Evolutionary conservation across 495 filamentous ascomycete species (phyloP).

Genomic region (Hypoxylon perforatum): DNA sequence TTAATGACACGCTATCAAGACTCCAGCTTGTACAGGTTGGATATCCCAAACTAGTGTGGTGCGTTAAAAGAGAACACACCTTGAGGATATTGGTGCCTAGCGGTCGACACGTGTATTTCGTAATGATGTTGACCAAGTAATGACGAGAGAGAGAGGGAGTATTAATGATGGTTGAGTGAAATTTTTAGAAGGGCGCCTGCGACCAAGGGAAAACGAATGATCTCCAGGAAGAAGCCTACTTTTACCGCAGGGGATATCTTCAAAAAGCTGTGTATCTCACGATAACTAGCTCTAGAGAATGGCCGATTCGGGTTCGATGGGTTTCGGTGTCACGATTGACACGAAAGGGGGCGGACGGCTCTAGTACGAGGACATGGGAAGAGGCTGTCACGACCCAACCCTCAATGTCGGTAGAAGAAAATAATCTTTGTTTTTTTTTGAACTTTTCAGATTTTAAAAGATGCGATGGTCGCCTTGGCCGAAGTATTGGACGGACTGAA

Average conservation of each 20-base stretch:
- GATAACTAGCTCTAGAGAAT: constrained; percentile 45
- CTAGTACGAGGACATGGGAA: constrained; percentile 45
- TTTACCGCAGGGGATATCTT: constrained; percentile 58
- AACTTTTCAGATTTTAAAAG: constrained; percentile 22
- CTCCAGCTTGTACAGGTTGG: neutral
- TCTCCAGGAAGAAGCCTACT: constrained; percentile 59
- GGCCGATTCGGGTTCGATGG: constrained; percentile 30
- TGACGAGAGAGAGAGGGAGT: constrained; percentile 20
- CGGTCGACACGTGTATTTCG: constrained; percentile 15
- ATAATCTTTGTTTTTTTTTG: constrained; percentile 22
- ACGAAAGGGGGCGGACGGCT: constrained; percentile 38
- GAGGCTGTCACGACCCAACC: constrained; percentile 44
- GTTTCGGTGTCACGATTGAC: constrained; percentile 44
- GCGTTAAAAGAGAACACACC: constrained; percentile 19
- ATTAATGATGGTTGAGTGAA: constrained; percentile 53
- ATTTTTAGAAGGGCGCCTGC: constrained; percentile 67
- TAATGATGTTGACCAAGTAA: constrained; percentile 21
- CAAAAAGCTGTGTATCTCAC: constrained; percentile 46
- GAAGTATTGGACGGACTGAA: constrained; percentile 26
- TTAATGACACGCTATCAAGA: neutral
- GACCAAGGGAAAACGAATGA: constrained; percentile 57
- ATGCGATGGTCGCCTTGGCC: constrained; percentile 20
- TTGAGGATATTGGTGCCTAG: constrained; percentile 18
- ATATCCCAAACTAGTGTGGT: neutral
- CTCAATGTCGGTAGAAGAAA: constrained; percentile 31